Base-by-base conservation (phyloP, 202 grass and related monocot genomes). In the Alloteropsis angusta region DNA sequence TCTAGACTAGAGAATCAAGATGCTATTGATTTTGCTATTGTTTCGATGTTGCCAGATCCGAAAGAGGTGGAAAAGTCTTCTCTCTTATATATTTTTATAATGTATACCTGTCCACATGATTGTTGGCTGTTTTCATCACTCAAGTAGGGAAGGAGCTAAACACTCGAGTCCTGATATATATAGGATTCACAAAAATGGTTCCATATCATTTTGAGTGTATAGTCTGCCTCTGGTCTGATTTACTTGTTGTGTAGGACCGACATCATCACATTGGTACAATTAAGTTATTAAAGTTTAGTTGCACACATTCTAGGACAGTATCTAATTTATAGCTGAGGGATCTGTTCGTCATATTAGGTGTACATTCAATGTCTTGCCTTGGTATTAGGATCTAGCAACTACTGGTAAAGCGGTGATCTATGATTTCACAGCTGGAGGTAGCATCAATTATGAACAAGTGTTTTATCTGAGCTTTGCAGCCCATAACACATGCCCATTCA, bases 1-100 rank as follows among this genome's bases (percentile, higher is more conserved):
- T 93, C 90, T 52, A 89, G 87, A 78, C 15, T 82, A 45, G 90
- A 93, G 69, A 93, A 93, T 80, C 87, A 93, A 84, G 90, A 93
- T 86, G 90, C 90, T 74, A 93, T 93, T 63, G 90, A 93, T 93
- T 76, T 76, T 60, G 84, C 90, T 64, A 89, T 93, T 57, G 84
- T 93, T 55, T 74, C 68, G 3, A 89, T 93, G 90, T 44, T 93
- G 63, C 38, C 83, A 25, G 87, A 93, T 76, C 81, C 84, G 19
- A 93, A 89, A 75, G 90, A 93, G 90, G 90, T 89, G 54, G 28
- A 82, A 46, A 66, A 58, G 18, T 54, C 9, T 55, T 7, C 7
- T 58, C 30, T 49, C 7, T 60, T 26, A 38, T 87, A 60, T 83
- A 10, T 78, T 72, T 76, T 23, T 54, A 54, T 71, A 82, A 5